Evolutionary conservation across 2,329 filamentous ascomycete species (phyloP).

Genomic region (Myriosclerotinia curreyana): DNA sequence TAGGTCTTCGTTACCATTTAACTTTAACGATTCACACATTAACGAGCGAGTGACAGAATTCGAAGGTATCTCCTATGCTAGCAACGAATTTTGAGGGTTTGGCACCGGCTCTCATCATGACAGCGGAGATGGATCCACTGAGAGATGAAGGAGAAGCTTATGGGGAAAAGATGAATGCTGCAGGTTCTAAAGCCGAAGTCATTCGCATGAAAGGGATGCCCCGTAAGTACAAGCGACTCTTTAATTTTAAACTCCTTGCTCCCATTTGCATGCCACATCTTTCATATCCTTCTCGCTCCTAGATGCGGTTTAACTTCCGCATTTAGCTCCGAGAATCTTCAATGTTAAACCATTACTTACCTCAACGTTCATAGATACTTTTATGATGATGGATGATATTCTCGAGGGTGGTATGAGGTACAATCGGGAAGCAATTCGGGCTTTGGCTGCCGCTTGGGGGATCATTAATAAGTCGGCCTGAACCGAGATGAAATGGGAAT

Average conservation of each 20-base stretch:
- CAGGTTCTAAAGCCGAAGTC: conserved; percentile 24
- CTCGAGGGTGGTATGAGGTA: conserved; percentile 27
- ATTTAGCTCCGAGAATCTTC: not conserved
- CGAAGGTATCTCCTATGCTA: conserved; percentile 31
- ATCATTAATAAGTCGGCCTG: not conserved
- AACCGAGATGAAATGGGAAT: not conserved
- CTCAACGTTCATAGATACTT: conserved; percentile 18
- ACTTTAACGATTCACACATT: not conserved
- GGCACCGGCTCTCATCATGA: conserved; percentile 39
- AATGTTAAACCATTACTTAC: not conserved
- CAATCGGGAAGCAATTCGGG: conserved; percentile 27
- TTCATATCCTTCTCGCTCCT: not conserved
- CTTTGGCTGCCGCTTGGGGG: conserved; percentile 18
- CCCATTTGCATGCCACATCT: not conserved
- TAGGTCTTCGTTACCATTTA: not conserved
- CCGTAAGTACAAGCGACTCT: conserved; percentile 9
- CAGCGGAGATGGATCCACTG: conserved; percentile 41
- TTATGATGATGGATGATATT: conserved; percentile 31
- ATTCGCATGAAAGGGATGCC: conserved; percentile 27
- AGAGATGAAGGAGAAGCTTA: conserved; percentile 40
- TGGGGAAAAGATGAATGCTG: conserved; percentile 27
- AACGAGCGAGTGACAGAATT: conserved; percentile 15
- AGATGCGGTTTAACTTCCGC: not conserved
- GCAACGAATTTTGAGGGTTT: conserved; percentile 36
- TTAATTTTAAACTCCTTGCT: too few species aligned